A percentile compares a stretch with the other conserved stretches of the same genome.
These are phyloP conservation scores for Erysimum cheiri DNA, from an alignment of 441 rosid species.

Conservation along the genomic window DNA sequence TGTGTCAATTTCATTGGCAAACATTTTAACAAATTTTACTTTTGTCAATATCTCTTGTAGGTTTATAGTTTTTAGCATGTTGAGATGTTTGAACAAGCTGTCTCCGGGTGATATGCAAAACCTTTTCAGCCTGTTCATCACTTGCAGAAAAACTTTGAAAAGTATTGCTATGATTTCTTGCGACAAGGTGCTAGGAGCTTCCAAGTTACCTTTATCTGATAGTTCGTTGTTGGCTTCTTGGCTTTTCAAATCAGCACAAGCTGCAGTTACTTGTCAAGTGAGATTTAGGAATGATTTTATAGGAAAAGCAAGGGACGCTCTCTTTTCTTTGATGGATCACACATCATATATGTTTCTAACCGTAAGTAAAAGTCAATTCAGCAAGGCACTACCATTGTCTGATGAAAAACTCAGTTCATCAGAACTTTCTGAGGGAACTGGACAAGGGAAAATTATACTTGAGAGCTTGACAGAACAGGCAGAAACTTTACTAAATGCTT, in stretches of 20 bases:
- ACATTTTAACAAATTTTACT: constrained; percentile 6
- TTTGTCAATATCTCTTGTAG: constrained; percentile 37
- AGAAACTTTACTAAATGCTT: constrained; percentile 51
- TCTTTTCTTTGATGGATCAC: constrained; percentile 80
- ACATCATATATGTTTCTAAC: constrained; percentile 70
- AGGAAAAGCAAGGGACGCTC: constrained; percentile 46
- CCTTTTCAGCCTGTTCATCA: constrained; percentile 64
- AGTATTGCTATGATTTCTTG: constrained; percentile 56
- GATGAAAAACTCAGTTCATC: constrained; percentile 43
- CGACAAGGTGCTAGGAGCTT: constrained; percentile 49
- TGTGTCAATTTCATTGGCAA: constrained; percentile 8
- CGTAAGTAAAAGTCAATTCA: constrained; percentile 56
- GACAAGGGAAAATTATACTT: constrained; percentile 48
- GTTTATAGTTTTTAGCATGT: constrained; percentile 36
- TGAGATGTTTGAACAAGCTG: constrained; percentile 47
- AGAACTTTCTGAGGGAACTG: constrained; percentile 52
- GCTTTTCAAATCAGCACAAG: constrained; percentile 74
- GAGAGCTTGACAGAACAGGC: constrained; percentile 68
- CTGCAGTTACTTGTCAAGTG: constrained; percentile 56
- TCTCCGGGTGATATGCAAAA: constrained; percentile 45
- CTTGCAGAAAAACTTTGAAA: constrained; percentile 83
- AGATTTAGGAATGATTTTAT: constrained; percentile 40
- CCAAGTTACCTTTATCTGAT: constrained; percentile 55
- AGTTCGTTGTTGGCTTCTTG: constrained; percentile 58
- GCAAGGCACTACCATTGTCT: constrained; percentile 44